phyloP scores from a whole-genome alignment of 2,329 filamentous ascomycete genomes.

The Sclerotiophoma versabilis region DNA sequence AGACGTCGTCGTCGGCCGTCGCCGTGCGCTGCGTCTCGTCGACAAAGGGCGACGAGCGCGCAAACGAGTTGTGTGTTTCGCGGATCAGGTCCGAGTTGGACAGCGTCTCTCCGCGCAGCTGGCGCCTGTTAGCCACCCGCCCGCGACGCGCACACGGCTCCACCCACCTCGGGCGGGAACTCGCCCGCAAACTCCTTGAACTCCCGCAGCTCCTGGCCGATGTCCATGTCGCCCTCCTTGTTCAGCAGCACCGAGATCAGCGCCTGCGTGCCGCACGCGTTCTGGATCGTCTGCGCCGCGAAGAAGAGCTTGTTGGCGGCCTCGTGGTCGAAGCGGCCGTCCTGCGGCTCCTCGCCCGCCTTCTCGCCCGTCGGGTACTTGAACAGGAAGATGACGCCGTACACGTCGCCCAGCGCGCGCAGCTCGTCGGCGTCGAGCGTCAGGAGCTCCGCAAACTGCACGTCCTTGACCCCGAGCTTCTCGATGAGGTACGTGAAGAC shows the following conservation, averaged over 20 bases:
- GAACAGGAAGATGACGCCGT: constrained; percentile 99
- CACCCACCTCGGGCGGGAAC: constrained; percentile 68
- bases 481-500: constrained; percentile 98
- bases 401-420: constrained; percentile 68
- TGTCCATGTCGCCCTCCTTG: constrained; percentile 72
- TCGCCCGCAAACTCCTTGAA: constrained; percentile 90
- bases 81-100: constrained; percentile 68
- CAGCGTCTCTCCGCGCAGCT: constrained; percentile 74
- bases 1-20: constrained; percentile 84
- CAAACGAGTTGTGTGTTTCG: constrained; percentile 87
- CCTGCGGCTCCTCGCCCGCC: constrained; percentile 71
- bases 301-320: constrained; percentile 87
- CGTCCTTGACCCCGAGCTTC: constrained; percentile 86
- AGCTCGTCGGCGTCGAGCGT: constrained; percentile 81
- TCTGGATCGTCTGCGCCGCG: constrained; percentile 96
- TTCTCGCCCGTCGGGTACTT: constrained; percentile 82
- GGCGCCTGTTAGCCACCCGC: constrained; percentile 6
- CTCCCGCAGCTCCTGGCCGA: constrained; percentile 73
- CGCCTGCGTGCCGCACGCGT: constrained; percentile 96
- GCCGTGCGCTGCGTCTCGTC: constrained; percentile 82
- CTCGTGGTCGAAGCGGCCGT: constrained; percentile 80
- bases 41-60: constrained; percentile 85
- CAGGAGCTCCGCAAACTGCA: constrained; percentile 96
- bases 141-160: not conserved
- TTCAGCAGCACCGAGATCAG: constrained; percentile 92